Conservation (phyloP, 2,329 filamentous ascomycete species). For the Zalaria obscura region DNA sequence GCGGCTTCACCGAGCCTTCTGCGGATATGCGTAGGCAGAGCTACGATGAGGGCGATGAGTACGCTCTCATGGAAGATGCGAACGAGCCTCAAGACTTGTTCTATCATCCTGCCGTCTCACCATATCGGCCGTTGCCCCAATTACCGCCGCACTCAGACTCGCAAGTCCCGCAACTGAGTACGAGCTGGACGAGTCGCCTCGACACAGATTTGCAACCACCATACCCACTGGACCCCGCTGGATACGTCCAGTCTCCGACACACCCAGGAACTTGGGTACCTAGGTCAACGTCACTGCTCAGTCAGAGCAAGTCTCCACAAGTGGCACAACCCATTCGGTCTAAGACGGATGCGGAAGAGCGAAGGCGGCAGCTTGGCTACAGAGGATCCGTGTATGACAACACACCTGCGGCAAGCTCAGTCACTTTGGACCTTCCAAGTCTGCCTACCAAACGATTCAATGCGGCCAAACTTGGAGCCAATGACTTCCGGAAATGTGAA, state of each 20-base stretch:
- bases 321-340: constrained; percentile 75
- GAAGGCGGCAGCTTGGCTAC: constrained; percentile 40
- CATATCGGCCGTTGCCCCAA: constrained; percentile 44
- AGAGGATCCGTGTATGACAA: constrained; percentile 25
- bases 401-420: constrained; percentile 23
- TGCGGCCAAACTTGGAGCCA: constrained; percentile 64
- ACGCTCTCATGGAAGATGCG: constrained; percentile 26
- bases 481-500: constrained; percentile 69
- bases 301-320: constrained; percentile 65
- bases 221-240: constrained; percentile 5
- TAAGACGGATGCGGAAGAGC: constrained; percentile 78
- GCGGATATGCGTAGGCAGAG: constrained; percentile 54
- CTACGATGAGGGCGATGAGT: constrained; percentile 87
- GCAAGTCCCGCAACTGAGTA: constrained; percentile 24
- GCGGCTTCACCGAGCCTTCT: constrained; percentile 65
- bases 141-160: constrained; percentile 43
- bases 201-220: neutral
- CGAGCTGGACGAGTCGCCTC: neutral
- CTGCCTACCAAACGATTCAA: constrained; percentile 73
- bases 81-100: constrained; percentile 75
- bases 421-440: constrained; percentile 70
- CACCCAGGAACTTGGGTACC: constrained; percentile 32
- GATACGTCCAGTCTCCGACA: constrained; percentile 2
- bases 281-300: constrained; percentile 70
- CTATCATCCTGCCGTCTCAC: constrained; percentile 65